phyloP scores from a whole-genome alignment of 2,329 filamentous ascomycete species.

The Xylariales sp. region DNA sequence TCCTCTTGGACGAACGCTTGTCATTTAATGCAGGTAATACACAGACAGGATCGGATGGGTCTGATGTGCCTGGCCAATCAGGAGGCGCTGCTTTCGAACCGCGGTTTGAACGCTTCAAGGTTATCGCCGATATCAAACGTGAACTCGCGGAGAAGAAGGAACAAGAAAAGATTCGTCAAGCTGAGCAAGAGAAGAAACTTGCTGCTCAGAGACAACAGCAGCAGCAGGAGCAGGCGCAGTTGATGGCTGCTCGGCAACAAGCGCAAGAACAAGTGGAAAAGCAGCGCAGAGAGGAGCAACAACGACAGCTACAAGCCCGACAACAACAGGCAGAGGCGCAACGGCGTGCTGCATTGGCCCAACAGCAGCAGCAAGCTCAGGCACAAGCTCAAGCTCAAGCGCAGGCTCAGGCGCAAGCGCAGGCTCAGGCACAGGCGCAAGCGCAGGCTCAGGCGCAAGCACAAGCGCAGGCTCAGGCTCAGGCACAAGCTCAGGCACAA shows the following conservation, averaged over 20 bases:
- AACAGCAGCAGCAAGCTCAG: constrained; percentile 27
- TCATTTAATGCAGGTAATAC: constrained; percentile 54
- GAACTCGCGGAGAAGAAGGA: constrained; percentile 74
- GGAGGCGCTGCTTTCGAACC: constrained; percentile 74
- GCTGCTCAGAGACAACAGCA: constrained; percentile 41
- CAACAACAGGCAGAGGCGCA: constrained; percentile 25
- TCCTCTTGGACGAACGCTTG: constrained; percentile 82
- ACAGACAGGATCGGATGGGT: constrained; percentile 52
- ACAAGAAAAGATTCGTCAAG: constrained; percentile 67
- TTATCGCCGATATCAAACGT: constrained; percentile 77
- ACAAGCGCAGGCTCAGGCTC: constrained; percentile 22
- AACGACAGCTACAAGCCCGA: constrained; percentile 26
- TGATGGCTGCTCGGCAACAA: constrained; percentile 36
- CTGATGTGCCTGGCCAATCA: constrained; percentile 70
- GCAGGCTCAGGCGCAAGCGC: constrained; percentile 23
- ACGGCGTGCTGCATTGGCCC: constrained; percentile 14
- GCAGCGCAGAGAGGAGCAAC: constrained; percentile 11
- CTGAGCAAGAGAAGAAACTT: constrained; percentile 53
- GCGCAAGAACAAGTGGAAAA: constrained; percentile 16
- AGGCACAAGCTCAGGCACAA: constrained; percentile 19
- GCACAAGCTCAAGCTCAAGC: constrained; percentile 14
- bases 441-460: constrained; percentile 18
- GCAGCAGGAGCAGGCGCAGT: constrained; percentile 37
- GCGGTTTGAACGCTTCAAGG: constrained; percentile 87
- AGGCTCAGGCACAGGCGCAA: constrained; percentile 18